These are phyloP conservation scores for Candida glucosophila DNA, from an alignment of 1,139 yeast genomes.

Conservation along the genomic window DNA sequence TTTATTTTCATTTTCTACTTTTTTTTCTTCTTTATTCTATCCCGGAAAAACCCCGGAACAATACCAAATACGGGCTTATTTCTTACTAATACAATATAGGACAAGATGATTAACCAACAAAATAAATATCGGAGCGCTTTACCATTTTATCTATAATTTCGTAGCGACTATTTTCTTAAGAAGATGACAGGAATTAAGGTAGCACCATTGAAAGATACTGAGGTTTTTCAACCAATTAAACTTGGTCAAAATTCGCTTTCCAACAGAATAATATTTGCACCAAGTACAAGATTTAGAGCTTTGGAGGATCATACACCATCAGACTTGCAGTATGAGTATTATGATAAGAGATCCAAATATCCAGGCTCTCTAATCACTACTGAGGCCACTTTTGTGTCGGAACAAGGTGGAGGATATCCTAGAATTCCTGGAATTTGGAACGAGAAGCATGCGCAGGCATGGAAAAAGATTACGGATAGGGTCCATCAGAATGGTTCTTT, in stretches of 20 bases:
- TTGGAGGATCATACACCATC: conserved; percentile 26
- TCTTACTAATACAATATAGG: no score
- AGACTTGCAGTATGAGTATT: conserved; percentile 34
- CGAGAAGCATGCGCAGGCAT: conserved; percentile 34
- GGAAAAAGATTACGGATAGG: conserved; percentile 40
- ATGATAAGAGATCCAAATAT: conserved; percentile 35
- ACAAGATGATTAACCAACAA: no score
- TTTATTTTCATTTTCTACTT: no score
- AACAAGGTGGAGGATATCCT: conserved; percentile 20
- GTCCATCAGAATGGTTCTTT: conserved; percentile 46
- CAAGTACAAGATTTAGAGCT: conserved; percentile 40
- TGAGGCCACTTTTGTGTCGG: conserved; percentile 16
- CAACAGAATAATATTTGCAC: conserved; percentile 38
- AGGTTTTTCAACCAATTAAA: conserved; percentile 12
- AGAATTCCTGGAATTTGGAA: conserved; percentile 42
- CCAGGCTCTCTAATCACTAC: conserved; percentile 45
- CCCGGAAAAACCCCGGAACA: no score
- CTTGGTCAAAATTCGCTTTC: conserved; percentile 23
- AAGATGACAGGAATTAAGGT: no score
- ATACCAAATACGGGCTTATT: no score
- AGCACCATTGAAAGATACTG: no score
- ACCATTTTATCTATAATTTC: no score
- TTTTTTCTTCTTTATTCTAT: no score
- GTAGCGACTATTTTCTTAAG: no score
- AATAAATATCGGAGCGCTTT: no score